phyloP scores from a whole-genome alignment of 208 protist genomes.

The Crithidia acanthocephali region DNA sequence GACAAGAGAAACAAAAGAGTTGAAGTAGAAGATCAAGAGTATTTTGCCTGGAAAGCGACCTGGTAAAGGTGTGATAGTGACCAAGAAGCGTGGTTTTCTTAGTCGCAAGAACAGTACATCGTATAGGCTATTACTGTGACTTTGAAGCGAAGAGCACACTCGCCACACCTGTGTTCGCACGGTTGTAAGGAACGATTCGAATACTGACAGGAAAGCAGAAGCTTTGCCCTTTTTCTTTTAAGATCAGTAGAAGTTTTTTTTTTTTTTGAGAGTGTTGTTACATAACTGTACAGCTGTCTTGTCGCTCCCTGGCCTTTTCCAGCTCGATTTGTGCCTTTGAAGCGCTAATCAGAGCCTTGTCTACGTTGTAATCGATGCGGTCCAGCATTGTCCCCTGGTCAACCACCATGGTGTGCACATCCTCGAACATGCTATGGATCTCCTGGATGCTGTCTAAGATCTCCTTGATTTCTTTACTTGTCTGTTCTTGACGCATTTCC shows the following conservation, averaged over 20 bases:
- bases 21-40: slow-evolving; percentile 18
- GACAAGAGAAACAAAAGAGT: slow-evolving; percentile 1
- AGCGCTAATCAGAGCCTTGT: slow-evolving; percentile 58
- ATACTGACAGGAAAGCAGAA: too few relatives aligned
- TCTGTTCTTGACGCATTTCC: slow-evolving; percentile 58
- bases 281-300: slow-evolving; percentile 62
- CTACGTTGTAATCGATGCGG: slow-evolving; percentile 92
- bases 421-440: slow-evolving; percentile 86
- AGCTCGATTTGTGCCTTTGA: slow-evolving; percentile 71
- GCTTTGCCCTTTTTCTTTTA: too few relatives aligned
- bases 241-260: too few relatives aligned
- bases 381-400: slow-evolving; percentile 93
- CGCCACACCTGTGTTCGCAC: too few relatives aligned
- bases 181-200: too few relatives aligned
- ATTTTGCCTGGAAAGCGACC: too few relatives aligned
- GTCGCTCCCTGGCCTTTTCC: slow-evolving; percentile 80
- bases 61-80: too few relatives aligned
- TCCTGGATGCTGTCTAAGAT: slow-evolving; percentile 87
- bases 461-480: slow-evolving; percentile 77
- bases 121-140: too few relatives aligned
- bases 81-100: too few relatives aligned
- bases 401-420: slow-evolving; percentile 70
- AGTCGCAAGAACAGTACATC: too few relatives aligned
- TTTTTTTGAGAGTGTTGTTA: too few relatives aligned
- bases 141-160: too few relatives aligned